Evolutionary conservation across 352 stramenopile species (phyloP), one percentile per base, ranked within the genome.

Genomic region (Pythium sukuiense): DNA sequence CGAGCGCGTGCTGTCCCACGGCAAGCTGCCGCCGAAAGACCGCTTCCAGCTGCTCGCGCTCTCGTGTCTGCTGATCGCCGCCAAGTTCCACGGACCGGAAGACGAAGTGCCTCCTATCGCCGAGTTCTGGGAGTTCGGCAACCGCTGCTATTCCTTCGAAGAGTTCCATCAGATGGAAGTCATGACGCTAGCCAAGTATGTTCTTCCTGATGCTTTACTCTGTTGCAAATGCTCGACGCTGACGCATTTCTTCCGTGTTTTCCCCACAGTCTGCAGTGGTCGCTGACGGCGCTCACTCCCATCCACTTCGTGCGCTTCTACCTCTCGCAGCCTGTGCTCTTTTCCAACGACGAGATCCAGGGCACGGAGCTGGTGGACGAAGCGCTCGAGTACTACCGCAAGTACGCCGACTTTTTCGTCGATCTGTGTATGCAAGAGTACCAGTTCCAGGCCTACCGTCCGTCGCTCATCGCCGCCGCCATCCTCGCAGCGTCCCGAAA

Each of bases 341-440:
- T 93, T 63, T 77, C 76, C 18, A 80, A 96, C 67, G 87, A 96
- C 59, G 75, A 80, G 67, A 73, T 96, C 63, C 76, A 94, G 45
- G 80, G 83, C 69, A 73, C 76, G 0, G 81, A 87, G 37, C 73
- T 96, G 6, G 80, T 89, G 49, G 81, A 92, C 63, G 83, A 94
- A 69, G 81, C 85, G 46, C 75, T 87, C 65, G 77, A 77, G 52
- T 93, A 94, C 60, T 92, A 90, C 65, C 74, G 76, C 72, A 93
- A 93, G 54, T 93, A 94, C 71, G 82, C 85, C 65, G 87, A 94
- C 59, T 93, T 93, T 61, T 90, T 96, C 27, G 81, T 89, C 37
- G 85, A 96, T 53, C 73, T 96, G n/a, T 89, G 83, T 49, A 67
- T 96, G 27, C 83, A 92, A 81, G 88, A 95, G 65, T 93, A 95